Conservation (phyloP, 2,329 filamentous ascomycete genomes). For the Talaromyces sp. region DNA sequence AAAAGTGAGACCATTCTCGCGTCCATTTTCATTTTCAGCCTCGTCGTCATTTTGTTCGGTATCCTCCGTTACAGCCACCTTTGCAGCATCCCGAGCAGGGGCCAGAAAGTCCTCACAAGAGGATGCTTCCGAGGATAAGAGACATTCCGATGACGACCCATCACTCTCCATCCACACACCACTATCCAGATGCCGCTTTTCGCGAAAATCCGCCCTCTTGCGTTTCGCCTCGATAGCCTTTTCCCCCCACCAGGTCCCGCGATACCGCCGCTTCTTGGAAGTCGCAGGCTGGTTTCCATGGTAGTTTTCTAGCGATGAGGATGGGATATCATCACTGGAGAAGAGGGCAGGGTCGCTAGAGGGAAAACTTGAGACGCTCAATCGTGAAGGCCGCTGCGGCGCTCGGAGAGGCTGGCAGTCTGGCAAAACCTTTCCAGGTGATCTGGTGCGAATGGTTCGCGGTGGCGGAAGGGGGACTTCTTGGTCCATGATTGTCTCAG, state of each 20-base stretch:
- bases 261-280: slow-evolving; percentile 33
- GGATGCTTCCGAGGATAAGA: slow-evolving; percentile 28
- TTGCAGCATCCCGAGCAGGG: slow-evolving; percentile 5
- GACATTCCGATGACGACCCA: slow-evolving; percentile 30
- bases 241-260: slow-evolving; percentile 42
- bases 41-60: background rate
- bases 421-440: slow-evolving; percentile 17
- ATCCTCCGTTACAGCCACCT: background rate
- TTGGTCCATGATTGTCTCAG: slow-evolving; percentile 26
- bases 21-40: background rate
- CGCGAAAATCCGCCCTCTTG: slow-evolving; percentile 38
- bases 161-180: slow-evolving; percentile 46
- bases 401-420: slow-evolving; percentile 10
- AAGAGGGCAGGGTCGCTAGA: slow-evolving; percentile 43
- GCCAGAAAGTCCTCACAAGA: slow-evolving; percentile 28
- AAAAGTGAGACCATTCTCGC: slow-evolving; percentile 4
- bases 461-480: slow-evolving; percentile 35
- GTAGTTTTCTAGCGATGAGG: slow-evolving; percentile 42
- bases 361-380: slow-evolving; percentile 32
- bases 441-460: slow-evolving; percentile 30
- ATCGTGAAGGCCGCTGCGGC: slow-evolving; percentile 17
- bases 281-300: slow-evolving; percentile 11
- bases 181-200: slow-evolving; percentile 40
- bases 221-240: slow-evolving; percentile 31
- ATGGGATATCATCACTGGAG: slow-evolving; percentile 43